Conservation (phyloP, 176 grass and related monocot species). For the Cenchrus purpureus region DNA sequence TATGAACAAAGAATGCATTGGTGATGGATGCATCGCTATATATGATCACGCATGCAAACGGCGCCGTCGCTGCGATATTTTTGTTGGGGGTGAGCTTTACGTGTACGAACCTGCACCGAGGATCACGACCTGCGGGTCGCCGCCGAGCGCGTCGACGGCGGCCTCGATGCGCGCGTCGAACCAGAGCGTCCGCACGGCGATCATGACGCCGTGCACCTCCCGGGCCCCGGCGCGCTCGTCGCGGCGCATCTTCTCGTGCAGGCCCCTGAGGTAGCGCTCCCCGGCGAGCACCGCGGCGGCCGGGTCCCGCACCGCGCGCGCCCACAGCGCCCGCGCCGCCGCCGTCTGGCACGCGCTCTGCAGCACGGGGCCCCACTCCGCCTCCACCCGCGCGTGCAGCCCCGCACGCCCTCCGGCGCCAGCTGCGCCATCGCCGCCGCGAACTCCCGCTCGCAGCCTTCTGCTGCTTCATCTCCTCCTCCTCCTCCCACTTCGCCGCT, state of each 20-base stretch:
- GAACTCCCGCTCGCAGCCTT: slow-evolving; percentile 20
- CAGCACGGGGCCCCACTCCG: slow-evolving; percentile 76
- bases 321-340: slow-evolving; percentile 83
- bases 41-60: neutral
- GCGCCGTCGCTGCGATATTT: neutral
- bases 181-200: slow-evolving; percentile 91
- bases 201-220: slow-evolving; percentile 86
- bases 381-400: slow-evolving; percentile 74
- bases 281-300: slow-evolving; percentile 77
- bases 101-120: slow-evolving; percentile 83
- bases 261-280: slow-evolving; percentile 59
- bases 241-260: slow-evolving; percentile 75
- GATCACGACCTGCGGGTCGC: slow-evolving; percentile 73
- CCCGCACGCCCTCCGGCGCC: slow-evolving; percentile 61
- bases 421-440: slow-evolving; percentile 50
- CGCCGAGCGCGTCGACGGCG: slow-evolving; percentile 57
- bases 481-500: neutral
- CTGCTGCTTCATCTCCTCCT: neutral
- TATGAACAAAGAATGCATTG: neutral
- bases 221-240: slow-evolving; percentile 66
- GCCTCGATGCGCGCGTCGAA: slow-evolving; percentile 80
- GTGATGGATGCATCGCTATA: neutral
- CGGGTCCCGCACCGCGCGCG: slow-evolving; percentile 63
- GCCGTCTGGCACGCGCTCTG: slow-evolving; percentile 97
- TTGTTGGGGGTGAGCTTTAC: too few species aligned